A percentile compares a stretch with the other conserved stretches of the same genome.
These are phyloP conservation scores for Aspergillus egyptiacus DNA, from an alignment of 495 filamentous ascomycete species.

Conservation along the genomic window DNA sequence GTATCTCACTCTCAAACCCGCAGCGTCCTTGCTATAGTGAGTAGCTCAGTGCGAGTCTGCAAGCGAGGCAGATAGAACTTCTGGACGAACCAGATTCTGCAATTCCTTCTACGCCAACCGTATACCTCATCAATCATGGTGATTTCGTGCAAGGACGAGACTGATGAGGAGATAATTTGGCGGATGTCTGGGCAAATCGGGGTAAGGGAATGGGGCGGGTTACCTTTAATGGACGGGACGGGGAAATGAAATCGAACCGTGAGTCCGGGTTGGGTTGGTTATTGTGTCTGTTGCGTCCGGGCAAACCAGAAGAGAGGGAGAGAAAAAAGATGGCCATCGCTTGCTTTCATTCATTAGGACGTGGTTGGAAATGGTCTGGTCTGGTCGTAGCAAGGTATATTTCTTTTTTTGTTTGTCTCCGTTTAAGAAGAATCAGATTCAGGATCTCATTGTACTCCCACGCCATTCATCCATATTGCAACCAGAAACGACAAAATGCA, in stretches of 20 bases:
- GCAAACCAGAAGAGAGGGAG: not conserved
- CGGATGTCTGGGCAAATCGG: conserved; percentile 14
- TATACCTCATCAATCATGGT: conserved; percentile 49
- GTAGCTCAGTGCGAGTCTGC: conserved; percentile 45
- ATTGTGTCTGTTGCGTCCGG: not conserved
- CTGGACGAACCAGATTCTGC: conserved; percentile 24
- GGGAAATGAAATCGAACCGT: not conserved
- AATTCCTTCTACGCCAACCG: conserved; percentile 42
- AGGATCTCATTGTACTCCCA: conserved; percentile 24
- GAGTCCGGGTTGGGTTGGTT: not conserved
- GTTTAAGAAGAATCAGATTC: conserved; percentile 28
- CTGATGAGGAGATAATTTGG: conserved; percentile 49
- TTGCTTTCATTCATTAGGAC: conserved; percentile 7
- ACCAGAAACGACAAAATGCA: conserved; percentile 32
- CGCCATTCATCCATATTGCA: conserved; percentile 35
- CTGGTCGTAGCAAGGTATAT: conserved; percentile 31
- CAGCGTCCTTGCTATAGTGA: conserved; percentile 27
- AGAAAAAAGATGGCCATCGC: conserved; percentile 17
- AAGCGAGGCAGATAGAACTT: conserved; percentile 38
- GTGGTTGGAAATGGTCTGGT: conserved; percentile 1
- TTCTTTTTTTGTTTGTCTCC: conserved; percentile 20
- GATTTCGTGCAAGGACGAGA: conserved; percentile 27
- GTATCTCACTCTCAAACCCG: conserved; percentile 51
- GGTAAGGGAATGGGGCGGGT: not conserved
- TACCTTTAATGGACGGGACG: not conserved